Conservation (phyloP, 208 protist genomes). For the Strigomonas culicis region DNA sequence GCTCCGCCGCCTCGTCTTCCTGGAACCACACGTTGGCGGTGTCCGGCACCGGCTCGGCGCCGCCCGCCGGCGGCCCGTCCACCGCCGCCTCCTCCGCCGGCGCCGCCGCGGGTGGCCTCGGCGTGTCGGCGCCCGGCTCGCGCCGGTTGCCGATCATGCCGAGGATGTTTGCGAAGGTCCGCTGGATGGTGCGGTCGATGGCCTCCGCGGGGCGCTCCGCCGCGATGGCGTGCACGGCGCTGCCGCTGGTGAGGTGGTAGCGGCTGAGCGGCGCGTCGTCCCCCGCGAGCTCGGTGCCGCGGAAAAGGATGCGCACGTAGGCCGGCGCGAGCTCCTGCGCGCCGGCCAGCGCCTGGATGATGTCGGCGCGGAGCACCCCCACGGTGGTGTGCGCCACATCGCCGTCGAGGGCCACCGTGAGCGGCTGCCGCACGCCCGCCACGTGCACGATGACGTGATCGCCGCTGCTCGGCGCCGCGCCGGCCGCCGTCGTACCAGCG, state of each 20-base stretch:
- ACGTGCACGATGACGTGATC: not conserved
- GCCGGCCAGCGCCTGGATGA: not conserved
- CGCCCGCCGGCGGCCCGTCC: not conserved
- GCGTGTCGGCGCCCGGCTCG: not conserved
- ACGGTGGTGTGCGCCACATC: slow-evolving; percentile 9
- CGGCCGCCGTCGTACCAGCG: not conserved
- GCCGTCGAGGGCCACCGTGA: not conserved
- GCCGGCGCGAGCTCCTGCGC: not conserved
- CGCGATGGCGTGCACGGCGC: slow-evolving; percentile 11
- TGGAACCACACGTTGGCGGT: not conserved
- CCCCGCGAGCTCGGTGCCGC: slow-evolving; percentile 17
- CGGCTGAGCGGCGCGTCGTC: not conserved
- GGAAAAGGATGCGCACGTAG: slow-evolving; percentile 19
- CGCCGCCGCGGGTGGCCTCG: not conserved
- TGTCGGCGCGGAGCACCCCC: not conserved
- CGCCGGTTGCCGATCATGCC: not conserved
- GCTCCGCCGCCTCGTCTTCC: no score
- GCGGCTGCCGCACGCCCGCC: not conserved
- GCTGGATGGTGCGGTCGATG: not conserved
- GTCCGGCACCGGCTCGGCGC: not conserved
- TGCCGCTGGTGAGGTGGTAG: not conserved
- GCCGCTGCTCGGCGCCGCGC: not conserved
- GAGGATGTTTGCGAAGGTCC: no score
- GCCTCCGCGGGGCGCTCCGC: slow-evolving; percentile 2
- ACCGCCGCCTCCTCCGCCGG: not conserved